Percentiles rank a stretch among this genome's conserved stretches.
Evolutionary conservation across 495 filamentous ascomycete genomes (phyloP).

Genomic region (Hyaloscypha variabilis): DNA sequence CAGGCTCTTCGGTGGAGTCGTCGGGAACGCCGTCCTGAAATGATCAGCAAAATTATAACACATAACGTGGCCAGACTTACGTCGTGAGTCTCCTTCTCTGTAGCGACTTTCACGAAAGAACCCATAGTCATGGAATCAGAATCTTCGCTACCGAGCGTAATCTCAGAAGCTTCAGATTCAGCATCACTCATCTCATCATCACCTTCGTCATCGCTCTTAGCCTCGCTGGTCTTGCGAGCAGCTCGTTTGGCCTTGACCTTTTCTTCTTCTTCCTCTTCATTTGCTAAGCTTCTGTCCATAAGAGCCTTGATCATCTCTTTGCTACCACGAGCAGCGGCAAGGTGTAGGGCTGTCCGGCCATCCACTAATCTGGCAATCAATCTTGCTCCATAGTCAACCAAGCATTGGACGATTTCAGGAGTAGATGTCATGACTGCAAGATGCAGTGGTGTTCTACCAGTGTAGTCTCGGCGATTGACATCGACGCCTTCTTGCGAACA

Average conservation of each 20-base stretch:
- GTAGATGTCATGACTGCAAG: conserved; percentile 69
- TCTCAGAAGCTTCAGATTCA: conserved; percentile 37
- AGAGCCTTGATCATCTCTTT: conserved; percentile 70
- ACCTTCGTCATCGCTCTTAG: conserved; percentile 45
- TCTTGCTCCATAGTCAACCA: conserved; percentile 74
- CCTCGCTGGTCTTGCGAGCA: conserved; percentile 35
- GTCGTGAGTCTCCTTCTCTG: conserved; percentile 38
- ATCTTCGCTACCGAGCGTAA: conserved; percentile 26
- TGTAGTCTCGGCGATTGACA: conserved; percentile 61
- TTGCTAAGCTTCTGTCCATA: conserved; percentile 67
- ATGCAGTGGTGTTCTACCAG: conserved; percentile 80
- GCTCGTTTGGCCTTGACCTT: conserved; percentile 46
- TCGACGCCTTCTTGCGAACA: conserved; percentile 55
- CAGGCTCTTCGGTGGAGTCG: conserved; percentile 63
- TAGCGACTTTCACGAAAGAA: conserved; percentile 62
- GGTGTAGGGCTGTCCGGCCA: conserved; percentile 76
- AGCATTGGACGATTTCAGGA: conserved; percentile 65
- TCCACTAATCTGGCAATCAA: conserved; percentile 73
- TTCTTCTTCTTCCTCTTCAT: conserved; percentile 67
- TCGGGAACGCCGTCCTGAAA: conserved; percentile 34
- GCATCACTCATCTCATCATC: conserved; percentile 46
- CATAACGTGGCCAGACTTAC: conserved; percentile 15
- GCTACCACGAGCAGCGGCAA: conserved; percentile 70
- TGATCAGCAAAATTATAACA: background rate
- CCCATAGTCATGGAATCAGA: conserved; percentile 52